Evolutionary conservation across 192 early-diverging fungal species (phyloP).

Genomic region (Thoreauomyces humboldtii): DNA sequence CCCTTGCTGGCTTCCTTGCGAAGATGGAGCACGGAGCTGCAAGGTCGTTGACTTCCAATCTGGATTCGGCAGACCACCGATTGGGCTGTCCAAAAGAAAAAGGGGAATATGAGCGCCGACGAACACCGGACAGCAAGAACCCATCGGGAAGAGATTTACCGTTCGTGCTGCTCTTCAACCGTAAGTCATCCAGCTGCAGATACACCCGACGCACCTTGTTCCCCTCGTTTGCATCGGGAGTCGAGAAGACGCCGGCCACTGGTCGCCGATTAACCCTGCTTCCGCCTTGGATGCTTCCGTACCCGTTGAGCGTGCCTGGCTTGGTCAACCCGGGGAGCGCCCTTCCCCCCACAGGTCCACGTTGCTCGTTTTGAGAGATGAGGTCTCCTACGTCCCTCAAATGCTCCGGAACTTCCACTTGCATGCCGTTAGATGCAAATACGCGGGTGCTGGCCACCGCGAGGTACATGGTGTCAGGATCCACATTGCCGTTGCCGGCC

Average conservation of each 20-base stretch:
- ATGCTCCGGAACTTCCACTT: conserved; percentile 17
- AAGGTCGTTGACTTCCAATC: conserved; percentile 8
- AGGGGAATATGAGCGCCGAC: not conserved
- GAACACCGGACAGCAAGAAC: not conserved
- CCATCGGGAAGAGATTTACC: not conserved
- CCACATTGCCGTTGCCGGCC: not conserved
- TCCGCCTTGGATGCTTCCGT: not conserved
- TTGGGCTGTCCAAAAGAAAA: conserved; percentile 6
- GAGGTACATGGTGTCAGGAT: not conserved
- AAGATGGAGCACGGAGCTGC: not conserved
- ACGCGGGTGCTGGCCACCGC: conserved; percentile 15
- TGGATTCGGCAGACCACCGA: conserved; percentile 16
- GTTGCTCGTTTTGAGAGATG: not conserved
- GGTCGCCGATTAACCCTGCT: conserved; percentile 4
- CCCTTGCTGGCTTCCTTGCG: conserved; percentile 38
- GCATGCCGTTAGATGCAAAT: not conserved
- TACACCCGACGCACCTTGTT: conserved; percentile 11
- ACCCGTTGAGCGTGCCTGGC: not conserved
- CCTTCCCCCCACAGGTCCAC: conserved; percentile 4
- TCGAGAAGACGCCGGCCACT: conserved; percentile 8
- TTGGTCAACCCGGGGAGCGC: conserved; percentile 8
- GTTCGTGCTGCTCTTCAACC: conserved; percentile 16
- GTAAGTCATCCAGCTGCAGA: conserved; percentile 17
- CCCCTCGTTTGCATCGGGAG: not conserved
- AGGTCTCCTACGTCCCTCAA: not conserved